phyloP scores from a whole-genome alignment of 768 basidiomycete species.

The Phaeolepiota aurea region DNA sequence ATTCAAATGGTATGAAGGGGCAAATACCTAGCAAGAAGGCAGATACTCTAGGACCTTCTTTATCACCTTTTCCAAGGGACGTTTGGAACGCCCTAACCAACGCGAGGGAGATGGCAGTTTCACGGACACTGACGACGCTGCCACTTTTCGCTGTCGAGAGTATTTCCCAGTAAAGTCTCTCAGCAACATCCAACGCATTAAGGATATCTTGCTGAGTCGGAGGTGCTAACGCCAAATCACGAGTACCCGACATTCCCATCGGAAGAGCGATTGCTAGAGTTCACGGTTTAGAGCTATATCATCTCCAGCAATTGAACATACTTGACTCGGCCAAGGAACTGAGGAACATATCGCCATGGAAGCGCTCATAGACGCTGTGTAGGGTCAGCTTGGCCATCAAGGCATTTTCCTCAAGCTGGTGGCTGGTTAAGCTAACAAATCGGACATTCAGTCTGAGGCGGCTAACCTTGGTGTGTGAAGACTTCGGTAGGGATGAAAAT shows the following conservation, averaged over 20 bases:
- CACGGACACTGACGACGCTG: constrained; percentile 62
- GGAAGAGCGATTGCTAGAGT: constrained; percentile 72
- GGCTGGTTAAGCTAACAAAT: neutral
- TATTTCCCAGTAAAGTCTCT: constrained; percentile 60
- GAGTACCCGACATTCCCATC: constrained; percentile 58
- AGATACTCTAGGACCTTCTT: constrained; percentile 43
- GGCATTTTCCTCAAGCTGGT: constrained; percentile 65
- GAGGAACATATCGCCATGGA: constrained; percentile 82
- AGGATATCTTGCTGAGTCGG: constrained; percentile 54
- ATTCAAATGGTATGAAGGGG: neutral
- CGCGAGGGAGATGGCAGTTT: constrained; percentile 63
- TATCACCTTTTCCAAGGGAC: constrained; percentile 58
- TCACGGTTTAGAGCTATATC: neutral
- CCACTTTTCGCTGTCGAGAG: constrained; percentile 54
- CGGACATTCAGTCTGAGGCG: neutral
- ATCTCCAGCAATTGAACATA: constrained; percentile 26
- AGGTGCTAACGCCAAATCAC: constrained; percentile 25
- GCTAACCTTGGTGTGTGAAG: constrained; percentile 48
- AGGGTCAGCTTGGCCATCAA: constrained; percentile 75
- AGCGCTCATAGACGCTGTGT: constrained; percentile 67
- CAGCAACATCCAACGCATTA: constrained; percentile 55
- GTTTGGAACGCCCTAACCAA: constrained; percentile 71
- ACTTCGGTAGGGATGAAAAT: constrained; percentile 47
- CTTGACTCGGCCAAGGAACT: constrained; percentile 89
- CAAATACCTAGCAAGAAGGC: constrained; percentile 52